Percentiles rank a stretch among this genome's conserved stretches.
Conservation (phyloP, 2,329 filamentous ascomycete genomes). For the Aspergillus awamori region DNA sequence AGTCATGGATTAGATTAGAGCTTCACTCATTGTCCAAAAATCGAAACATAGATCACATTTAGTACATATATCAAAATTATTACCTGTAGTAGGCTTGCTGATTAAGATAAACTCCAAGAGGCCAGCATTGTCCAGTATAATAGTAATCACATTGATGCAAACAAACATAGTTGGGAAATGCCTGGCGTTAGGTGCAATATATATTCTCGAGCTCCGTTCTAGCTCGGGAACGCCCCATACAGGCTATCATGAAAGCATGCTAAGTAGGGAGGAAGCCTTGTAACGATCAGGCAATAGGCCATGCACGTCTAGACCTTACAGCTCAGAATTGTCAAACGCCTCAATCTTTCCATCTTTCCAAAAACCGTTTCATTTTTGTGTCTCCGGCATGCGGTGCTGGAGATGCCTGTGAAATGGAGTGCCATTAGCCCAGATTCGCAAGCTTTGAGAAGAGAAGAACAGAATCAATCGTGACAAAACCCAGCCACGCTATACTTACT, state of each 20-base stretch:
- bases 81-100: background rate
- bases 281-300: background rate
- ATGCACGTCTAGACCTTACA: background rate
- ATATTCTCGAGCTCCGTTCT: background rate
- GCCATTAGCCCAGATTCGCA: conserved; percentile 10
- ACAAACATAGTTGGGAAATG: background rate
- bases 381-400: conserved; percentile 56
- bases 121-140: background rate
- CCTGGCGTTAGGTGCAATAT: background rate
- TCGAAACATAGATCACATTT: too few relatives aligned
- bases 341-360: conserved; percentile 63
- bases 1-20: background rate
- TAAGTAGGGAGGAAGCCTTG: background rate
- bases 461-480: background rate
- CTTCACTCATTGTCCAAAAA: background rate
- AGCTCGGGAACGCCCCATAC: background rate
- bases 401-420: conserved; percentile 50
- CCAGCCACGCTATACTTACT: conserved; percentile 47
- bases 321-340: conserved; percentile 2
- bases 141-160: background rate
- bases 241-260: background rate
- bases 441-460: background rate
- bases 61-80: too few relatives aligned
- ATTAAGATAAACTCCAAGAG: background rate
- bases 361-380: conserved; percentile 56